Evolutionary conservation across 129 eudicot genomes (phyloP).

Genomic region (Flaveria linearis): DNA sequence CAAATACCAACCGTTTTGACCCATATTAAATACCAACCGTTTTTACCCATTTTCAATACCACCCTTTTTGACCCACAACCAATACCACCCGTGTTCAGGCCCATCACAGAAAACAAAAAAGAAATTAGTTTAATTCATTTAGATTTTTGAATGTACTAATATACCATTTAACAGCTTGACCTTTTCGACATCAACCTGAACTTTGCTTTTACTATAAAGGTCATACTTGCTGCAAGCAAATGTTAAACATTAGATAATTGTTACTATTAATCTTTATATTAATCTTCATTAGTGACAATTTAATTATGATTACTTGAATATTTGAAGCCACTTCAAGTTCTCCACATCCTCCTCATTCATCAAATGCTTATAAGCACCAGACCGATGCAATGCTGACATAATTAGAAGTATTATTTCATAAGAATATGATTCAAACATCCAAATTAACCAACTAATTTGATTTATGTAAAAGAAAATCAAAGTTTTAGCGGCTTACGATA

Average conservation of each 20-base stretch:
- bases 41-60: too few species aligned
- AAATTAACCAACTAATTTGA: not conserved
- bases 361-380: constrained; percentile 81
- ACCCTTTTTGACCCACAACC: too few species aligned
- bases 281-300: not conserved
- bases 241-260: not conserved
- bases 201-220: constrained; percentile 91
- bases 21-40: too few species aligned
- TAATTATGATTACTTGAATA: constrained; percentile 58
- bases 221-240: constrained; percentile 71
- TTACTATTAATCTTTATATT: not conserved
- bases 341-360: constrained; percentile 83
- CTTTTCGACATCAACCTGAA: constrained; percentile 67
- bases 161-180: too few species aligned
- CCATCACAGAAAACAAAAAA: too few species aligned
- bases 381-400: constrained; percentile 67
- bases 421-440: not conserved
- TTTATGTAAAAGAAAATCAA: not conserved
- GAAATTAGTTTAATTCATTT: too few species aligned
- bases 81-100: too few species aligned
- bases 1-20: too few species aligned
- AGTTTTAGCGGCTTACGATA: constrained; percentile 52
- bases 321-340: constrained; percentile 82
- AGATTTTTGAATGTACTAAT: too few species aligned
- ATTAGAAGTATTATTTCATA: constrained; percentile 15